Base-by-base conservation (phyloP, 768 basidiomycete genomes). In the Amanita phalloides region DNA sequence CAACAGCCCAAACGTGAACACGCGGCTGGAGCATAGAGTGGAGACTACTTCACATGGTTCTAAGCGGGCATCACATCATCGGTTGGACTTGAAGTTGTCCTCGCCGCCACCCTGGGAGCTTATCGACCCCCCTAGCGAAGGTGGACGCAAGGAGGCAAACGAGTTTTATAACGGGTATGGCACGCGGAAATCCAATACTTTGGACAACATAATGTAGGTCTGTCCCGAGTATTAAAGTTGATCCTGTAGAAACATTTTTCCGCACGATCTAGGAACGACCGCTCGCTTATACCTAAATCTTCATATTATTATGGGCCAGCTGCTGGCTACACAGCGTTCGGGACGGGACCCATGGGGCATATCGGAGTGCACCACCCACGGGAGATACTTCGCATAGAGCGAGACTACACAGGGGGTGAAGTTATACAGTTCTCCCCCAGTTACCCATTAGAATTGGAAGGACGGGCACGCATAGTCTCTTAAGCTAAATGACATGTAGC, bases 401-500 rank as follows among this genome's bases (percentile, higher is more conserved):
- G 96, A 49, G 96, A 99, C 65, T 99, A 96, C 64, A 79, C 73
- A 11, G 83, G 84, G 0, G 96, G 95, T 2, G 95, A 98, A 63
- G 71, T 94, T 6, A 77, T 83, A 28, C 95, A 97, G 67, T 96
- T 99, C 65, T 77, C 89, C 32, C 78, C 90, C 0, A 80, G 84
- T 56, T 99, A 86, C 66, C 93, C 91, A 1, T 68, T 94, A 38
- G 96, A 99, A 65, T 73, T 99, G 4, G 94, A 97, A 58, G 90
- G 91, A 43, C 77, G 96, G 65, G 93, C 95, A 60, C 61, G 88
- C 71, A 36, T 38, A 9, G 21, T 26, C 36, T n/a, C 20, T 53
- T 46, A 23, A 39, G 17, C 36, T 36, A 9, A 44, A 25, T 20
- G 17, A 26, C 39, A 20, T 39, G 11, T 10, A 6, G n/a, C 23